Base-by-base conservation (phyloP, 768 basidiomycete species). In the Lepiota brunneoincarnata region DNA sequence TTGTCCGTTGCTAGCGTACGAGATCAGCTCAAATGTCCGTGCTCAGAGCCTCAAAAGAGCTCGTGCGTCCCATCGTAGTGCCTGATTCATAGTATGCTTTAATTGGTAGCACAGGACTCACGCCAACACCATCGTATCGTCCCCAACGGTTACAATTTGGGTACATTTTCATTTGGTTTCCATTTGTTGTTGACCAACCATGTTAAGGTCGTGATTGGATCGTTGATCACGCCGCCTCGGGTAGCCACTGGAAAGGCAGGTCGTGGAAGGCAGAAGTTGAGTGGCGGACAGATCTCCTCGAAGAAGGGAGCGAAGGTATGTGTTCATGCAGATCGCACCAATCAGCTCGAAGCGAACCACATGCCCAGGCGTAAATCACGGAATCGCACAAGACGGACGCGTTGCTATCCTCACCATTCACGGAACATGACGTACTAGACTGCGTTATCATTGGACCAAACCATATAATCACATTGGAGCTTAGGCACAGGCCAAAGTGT, bases 201-300 rank as follows among this genome's bases (percentile, higher is more conserved):
- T 23, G 11, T 7, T 9, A 10, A 60, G 92, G 92, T 7, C 82
- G 92, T 9, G 86, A 94, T 70, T 84, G 79, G 72, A 71, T 94
- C 48, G 89, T 94, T 15, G 73, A 79, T 39, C 80, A 73, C 6
- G 91, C 92, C 9, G 61, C 79, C 14, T 68, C 75, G 2, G 87
- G 86, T 18, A 77, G 80, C 36, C 71, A 74, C 17, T 88, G 84
- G 80, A 79, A 79, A 31, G 79, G 82, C 3, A 75, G 79, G 53
- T 83, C 79, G 74, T 94, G 91, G 91, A 73, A 75, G 60, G 89
- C 91, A 2, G 80, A 87, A 2, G 79, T 93, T 1, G 86, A 89
- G 61, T 93, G 86, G 86, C 75, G 80, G 20, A 76, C 77, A 26
- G 90, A 84, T 23, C 76, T 92, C 10, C 69, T 93, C 17, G 75